Conservation (phyloP, 768 basidiomycete genomes). For the Rhodotorula kratochvilovae region DNA sequence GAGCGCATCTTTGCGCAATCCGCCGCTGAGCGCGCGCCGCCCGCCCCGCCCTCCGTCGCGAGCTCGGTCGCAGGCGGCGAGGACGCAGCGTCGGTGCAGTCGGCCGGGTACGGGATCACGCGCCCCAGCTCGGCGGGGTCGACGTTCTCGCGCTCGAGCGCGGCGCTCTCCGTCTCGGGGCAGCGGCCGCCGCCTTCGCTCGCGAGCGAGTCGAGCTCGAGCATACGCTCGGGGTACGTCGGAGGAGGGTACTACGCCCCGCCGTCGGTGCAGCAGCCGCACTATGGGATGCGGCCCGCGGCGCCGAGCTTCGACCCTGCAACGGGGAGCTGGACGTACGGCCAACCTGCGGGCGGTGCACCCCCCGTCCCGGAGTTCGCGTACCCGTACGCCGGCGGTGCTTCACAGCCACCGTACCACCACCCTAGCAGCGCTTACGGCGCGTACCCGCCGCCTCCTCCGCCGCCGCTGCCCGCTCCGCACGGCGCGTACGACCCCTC, state of each 20-base stretch:
- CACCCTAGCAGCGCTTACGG: neutral
- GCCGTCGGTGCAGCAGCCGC: neutral
- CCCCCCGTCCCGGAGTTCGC: neutral
- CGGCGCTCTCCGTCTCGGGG: slow-evolving; percentile 18
- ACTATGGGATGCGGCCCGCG: slow-evolving; percentile 7
- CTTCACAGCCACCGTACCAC: neutral
- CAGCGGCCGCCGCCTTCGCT: slow-evolving; percentile 20
- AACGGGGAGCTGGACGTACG: slow-evolving; percentile 16
- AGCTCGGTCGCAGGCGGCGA: slow-evolving; percentile 5
- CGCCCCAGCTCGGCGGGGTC: slow-evolving; percentile 33
- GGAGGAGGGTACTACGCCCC: slow-evolving; percentile 1
- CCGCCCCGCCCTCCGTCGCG: slow-evolving; percentile 1
- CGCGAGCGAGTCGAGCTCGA: slow-evolving; percentile 26
- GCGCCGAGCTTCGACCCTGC: slow-evolving; percentile 33
- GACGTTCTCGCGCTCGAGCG: slow-evolving; percentile 31
- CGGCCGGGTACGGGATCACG: slow-evolving; percentile 19
- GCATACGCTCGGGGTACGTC: slow-evolving; percentile 10
- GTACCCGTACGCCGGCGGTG: neutral
- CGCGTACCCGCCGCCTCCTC: neutral
- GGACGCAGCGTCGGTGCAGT: slow-evolving; percentile 2
- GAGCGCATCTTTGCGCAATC: slow-evolving; percentile 41
- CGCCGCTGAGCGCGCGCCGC: slow-evolving; percentile 1
- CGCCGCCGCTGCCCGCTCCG: neutral
- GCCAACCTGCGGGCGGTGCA: neutral
- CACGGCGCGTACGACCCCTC: neutral